Evolutionary conservation across 345 rosid species (phyloP), one percentile per base, ranked within the genome.

Genomic region (Brassica rapa): DNA sequence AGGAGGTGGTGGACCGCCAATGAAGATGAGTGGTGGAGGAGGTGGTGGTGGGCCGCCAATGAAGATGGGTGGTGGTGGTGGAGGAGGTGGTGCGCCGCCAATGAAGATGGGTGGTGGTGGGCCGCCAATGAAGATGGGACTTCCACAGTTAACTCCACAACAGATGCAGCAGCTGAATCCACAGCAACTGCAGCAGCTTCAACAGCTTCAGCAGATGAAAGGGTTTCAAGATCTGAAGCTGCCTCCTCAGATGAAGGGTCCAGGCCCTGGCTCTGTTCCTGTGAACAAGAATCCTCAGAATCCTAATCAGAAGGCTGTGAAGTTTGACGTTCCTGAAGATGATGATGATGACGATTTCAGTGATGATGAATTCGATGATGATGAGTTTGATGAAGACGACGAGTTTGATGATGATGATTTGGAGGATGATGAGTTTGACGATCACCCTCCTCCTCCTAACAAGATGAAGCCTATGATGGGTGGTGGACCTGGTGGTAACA

Each of bases 201-300:
- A 81, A 65, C 90, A 91, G 39, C 83, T 89, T 15, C 94, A 88
- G 53, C 94, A 89, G 67, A 79, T 88, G 82, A 90, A 89, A 73
- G 87, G 84, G 14, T 46, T 90, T 0, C 93, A 86, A 86, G 96
- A 92, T 83, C 83, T 86, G 89, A 89, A 87, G 82, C 82, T 86
- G 27, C 85, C 92, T 11, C 93, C 89, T 24, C 85, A 88, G 12
- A 67, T 86, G 59, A 92, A 90, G 69, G 76, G 86, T 82, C 90
- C 90, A 14, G 19, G 73, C n/a, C 80, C 76, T 75, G 72, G 66
- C 33, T 27, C 78, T 25, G 65, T 56, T 66, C 70, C 80, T 59
- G 8, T 62, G 41, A 82, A 68, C 72, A 77, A 72, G 39, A 67
- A 73, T 55, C 64, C 78, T 35, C 56, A 81, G 70, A 85, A 83